These are phyloP conservation scores for Cryptococcus wingfieldii DNA, from an alignment of 1,284 basidiomycete species.

Conservation along the genomic window DNA sequence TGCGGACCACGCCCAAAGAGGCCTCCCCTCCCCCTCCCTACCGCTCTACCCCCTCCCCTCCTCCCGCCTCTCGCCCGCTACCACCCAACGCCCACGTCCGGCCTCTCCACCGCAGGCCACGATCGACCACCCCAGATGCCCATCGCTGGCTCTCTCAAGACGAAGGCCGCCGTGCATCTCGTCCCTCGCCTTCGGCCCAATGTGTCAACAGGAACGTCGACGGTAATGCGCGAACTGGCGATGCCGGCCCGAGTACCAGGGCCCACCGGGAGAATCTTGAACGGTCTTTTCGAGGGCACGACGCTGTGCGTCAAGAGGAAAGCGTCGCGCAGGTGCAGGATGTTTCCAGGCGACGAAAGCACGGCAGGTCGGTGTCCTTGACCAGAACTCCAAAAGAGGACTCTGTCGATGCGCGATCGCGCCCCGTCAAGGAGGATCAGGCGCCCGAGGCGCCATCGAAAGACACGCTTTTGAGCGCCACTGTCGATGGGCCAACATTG, in stretches of 20 bases:
- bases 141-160: conserved; percentile 42
- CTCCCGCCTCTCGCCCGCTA: too few species aligned
- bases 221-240: conserved; percentile 1
- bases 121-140: conserved; percentile 3
- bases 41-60: not conserved
- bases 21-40: not conserved
- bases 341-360: too few species aligned
- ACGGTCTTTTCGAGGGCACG: too few species aligned
- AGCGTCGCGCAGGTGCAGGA: too few species aligned
- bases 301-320: too few species aligned
- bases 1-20: not conserved
- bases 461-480: conserved; percentile 4
- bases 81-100: not conserved
- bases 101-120: not conserved
- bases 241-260: conserved; percentile 5
- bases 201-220: not conserved
- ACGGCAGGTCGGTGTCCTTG: too few species aligned
- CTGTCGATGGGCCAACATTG: not conserved
- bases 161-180: conserved; percentile 23
- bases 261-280: not conserved
- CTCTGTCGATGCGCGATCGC: conserved; percentile 4
- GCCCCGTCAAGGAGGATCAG: not conserved
- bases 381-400: not conserved
- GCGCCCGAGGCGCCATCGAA: not conserved
- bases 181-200: not conserved